phyloP scores from a whole-genome alignment of 2,329 filamentous ascomycete genomes.

The Fusarium sp. region DNA sequence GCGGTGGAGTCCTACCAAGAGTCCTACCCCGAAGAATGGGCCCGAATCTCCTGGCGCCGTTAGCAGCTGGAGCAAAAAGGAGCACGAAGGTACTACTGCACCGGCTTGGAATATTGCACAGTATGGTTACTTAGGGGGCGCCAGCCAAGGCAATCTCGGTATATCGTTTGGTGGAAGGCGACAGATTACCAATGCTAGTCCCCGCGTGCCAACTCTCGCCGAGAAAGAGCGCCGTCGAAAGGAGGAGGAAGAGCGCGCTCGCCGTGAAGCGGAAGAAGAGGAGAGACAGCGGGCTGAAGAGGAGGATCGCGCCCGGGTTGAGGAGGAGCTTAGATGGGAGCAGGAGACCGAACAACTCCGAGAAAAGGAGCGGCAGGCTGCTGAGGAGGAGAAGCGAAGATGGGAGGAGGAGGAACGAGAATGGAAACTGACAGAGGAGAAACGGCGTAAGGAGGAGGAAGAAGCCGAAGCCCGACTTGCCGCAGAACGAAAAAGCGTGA shows the following conservation, averaged over 20 bases:
- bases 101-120: constrained; percentile 99
- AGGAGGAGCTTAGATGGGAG: constrained; percentile 76
- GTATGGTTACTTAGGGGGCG: constrained; percentile 98
- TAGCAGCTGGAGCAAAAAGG: constrained; percentile 90
- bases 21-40: constrained; percentile 61
- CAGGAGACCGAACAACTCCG: constrained; percentile 70
- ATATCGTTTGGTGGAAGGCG: constrained; percentile 91
- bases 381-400: constrained; percentile 75
- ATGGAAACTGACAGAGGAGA: constrained; percentile 83
- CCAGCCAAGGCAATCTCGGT: constrained; percentile 94
- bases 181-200: constrained; percentile 88
- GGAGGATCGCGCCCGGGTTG: constrained; percentile 71
- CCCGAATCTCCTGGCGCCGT: constrained; percentile 67
- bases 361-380: constrained; percentile 69
- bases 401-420: constrained; percentile 82
- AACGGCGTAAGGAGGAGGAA: constrained; percentile 76
- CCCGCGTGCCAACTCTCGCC: constrained; percentile 81
- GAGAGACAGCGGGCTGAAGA: constrained; percentile 64
- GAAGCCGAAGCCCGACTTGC: constrained; percentile 76
- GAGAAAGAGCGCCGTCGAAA: constrained; percentile 81
- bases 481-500: constrained; percentile 72
- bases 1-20: constrained; percentile 72
- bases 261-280: constrained; percentile 65
- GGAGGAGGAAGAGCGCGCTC: constrained; percentile 71
- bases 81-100: constrained; percentile 81